These are phyloP conservation scores for Helichrysum umbraculigerum DNA, from an alignment of 129 eudicot genomes.

Conservation along the genomic window DNA sequence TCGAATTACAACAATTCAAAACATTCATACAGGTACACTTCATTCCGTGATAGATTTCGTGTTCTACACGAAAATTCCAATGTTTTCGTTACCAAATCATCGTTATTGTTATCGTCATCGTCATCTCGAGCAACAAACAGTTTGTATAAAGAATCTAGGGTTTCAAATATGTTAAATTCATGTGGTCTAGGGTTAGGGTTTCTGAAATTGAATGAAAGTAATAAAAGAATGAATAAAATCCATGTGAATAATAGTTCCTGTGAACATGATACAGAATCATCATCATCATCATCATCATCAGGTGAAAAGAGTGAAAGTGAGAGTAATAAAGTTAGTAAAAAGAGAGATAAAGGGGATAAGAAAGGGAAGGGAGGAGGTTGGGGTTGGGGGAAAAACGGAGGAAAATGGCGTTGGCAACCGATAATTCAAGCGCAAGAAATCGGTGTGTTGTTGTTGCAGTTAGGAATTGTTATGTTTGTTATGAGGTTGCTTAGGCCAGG, in stretches of 20 bases:
- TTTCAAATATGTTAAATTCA: constrained; percentile 37
- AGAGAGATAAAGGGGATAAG: constrained; percentile 56
- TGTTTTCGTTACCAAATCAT: constrained; percentile 26
- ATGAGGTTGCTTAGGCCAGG: constrained; percentile 84
- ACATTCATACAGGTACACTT: constrained; percentile 37
- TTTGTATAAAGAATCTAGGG: constrained; percentile 53
- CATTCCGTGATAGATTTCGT: constrained; percentile 37
- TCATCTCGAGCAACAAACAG: constrained; percentile 29
- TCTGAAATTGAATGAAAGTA: constrained; percentile 21
- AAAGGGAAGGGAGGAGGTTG: constrained; percentile 74
- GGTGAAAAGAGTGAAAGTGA: constrained; percentile 40
- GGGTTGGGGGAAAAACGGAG: constrained; percentile 43
- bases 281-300: constrained; percentile 11
- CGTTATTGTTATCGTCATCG: constrained; percentile 24
- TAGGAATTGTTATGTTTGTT: constrained; percentile 84
- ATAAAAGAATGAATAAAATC: constrained; percentile 28
- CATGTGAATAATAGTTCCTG: constrained; percentile 57
- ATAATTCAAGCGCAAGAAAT: constrained; percentile 87
- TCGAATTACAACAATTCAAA: constrained; percentile 31
- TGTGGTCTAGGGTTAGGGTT: constrained; percentile 45
- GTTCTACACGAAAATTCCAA: constrained; percentile 31
- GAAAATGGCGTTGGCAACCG: constrained; percentile 91
- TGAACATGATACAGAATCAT: constrained; percentile 64
- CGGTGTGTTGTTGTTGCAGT: constrained; percentile 75
- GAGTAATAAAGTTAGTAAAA: constrained; percentile 43